Evolutionary conservation across 257 asterid genomes (phyloP).

Genomic region (Gynochthodes officinalis): DNA sequence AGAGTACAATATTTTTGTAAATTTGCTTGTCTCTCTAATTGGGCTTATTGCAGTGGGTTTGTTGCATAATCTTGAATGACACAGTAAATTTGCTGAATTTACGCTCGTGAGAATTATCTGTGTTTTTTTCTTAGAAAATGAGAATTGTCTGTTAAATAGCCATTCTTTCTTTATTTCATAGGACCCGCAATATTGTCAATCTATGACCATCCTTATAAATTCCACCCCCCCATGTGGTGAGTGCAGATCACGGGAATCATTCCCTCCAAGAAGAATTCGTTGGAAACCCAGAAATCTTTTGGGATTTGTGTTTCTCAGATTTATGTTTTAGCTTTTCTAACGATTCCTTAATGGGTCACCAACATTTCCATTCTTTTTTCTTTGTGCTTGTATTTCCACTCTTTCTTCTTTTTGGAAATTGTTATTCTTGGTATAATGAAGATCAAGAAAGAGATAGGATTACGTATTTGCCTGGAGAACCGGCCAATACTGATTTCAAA

Average conservation of each 20-base stretch:
- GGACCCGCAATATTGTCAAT: neutral
- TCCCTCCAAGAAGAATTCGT: slow-evolving; percentile 15
- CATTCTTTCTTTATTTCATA: neutral
- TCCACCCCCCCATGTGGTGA: neutral
- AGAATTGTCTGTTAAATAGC: neutral
- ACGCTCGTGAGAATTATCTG: neutral
- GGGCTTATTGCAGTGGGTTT: neutral
- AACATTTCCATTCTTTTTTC: neutral
- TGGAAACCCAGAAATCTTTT: slow-evolving; percentile 25
- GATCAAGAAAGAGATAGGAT: slow-evolving; percentile 83
- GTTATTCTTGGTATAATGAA: slow-evolving; percentile 39
- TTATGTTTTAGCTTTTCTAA: neutral
- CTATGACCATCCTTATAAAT: neutral
- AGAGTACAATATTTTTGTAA: neutral
- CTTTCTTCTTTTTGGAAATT: slow-evolving; percentile 37
- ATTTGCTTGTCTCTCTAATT: neutral
- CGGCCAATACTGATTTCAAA: slow-evolving; percentile 54
- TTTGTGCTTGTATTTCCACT: slow-evolving; percentile 19
- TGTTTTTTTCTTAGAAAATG: too few relatives aligned
- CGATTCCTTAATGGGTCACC: slow-evolving; percentile 23
- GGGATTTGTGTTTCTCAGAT: slow-evolving; percentile 23
- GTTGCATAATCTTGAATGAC: neutral
- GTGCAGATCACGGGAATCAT: slow-evolving; percentile 12
- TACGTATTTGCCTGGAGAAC: slow-evolving; percentile 80
- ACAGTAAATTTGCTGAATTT: neutral